These are phyloP conservation scores for Heritiera littoralis DNA, from an alignment of 345 rosid genomes.

Conservation along the genomic window DNA sequence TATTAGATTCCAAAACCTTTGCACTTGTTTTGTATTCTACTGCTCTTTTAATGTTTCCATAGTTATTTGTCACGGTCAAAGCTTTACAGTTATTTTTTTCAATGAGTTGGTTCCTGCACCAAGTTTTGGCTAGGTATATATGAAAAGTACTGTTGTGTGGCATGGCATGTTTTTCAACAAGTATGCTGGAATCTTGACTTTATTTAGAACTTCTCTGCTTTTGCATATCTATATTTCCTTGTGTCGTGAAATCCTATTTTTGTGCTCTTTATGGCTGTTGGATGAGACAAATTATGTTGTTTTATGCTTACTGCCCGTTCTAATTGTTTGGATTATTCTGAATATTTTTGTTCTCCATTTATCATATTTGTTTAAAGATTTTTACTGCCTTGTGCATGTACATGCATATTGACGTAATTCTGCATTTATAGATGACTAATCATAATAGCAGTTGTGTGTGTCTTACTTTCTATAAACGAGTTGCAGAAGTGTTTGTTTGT, in stretches of 20 bases:
- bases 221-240: neutral
- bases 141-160: neutral
- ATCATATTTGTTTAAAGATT: neutral
- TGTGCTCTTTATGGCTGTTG: neutral
- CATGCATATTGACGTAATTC: neutral
- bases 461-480: no score
- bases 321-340: neutral
- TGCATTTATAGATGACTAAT: neutral
- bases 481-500: neutral
- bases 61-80: neutral
- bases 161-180: neutral
- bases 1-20: neutral
- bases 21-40: neutral
- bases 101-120: neutral
- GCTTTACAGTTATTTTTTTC: neutral
- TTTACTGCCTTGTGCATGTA: neutral
- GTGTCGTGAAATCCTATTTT: conserved; percentile 3
- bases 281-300: neutral
- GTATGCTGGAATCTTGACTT: neutral
- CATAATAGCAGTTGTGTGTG: neutral
- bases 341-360: neutral
- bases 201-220: conserved; percentile 15
- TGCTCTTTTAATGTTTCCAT: neutral
- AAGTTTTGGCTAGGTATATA: neutral
- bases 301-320: neutral